phyloP scores from a whole-genome alignment of 1,139 yeast species.

The Chernovozyma sophiae-reginae region DNA sequence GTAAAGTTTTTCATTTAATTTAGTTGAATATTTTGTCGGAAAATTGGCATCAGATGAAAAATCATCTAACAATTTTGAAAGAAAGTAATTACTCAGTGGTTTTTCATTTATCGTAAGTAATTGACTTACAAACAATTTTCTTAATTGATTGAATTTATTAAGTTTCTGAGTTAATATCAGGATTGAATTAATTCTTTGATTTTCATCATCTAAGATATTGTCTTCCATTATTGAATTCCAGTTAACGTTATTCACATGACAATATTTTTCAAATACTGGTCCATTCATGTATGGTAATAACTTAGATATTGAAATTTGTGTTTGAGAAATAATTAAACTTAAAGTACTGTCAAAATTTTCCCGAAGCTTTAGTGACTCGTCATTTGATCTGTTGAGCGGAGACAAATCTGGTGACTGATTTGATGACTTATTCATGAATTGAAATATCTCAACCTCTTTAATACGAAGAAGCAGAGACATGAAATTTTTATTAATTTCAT shows the following conservation, averaged over 20 bases:
- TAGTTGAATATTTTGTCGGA: constrained; percentile 5
- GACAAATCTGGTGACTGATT: not conserved
- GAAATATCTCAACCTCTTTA: constrained; percentile 30
- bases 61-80: constrained; percentile 28
- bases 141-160: constrained; percentile 31
- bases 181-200: constrained; percentile 4
- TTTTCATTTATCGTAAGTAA: constrained; percentile 34
- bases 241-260: constrained; percentile 33
- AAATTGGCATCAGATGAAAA: constrained; percentile 16
- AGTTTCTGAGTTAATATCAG: constrained; percentile 15
- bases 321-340: constrained; percentile 25
- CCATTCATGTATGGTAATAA: constrained; percentile 37
- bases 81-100: constrained; percentile 28
- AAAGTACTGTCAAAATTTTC: constrained; percentile 14
- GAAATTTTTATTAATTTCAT: constrained; percentile 35
- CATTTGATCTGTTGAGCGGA: not conserved
- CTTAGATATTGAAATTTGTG: constrained; percentile 25
- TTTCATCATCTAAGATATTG: constrained; percentile 9
- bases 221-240: constrained; percentile 10
- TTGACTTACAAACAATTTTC: constrained; percentile 39
- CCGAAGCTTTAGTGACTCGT: not conserved
- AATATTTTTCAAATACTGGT: constrained; percentile 37
- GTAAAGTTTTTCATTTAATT: constrained; percentile 15
- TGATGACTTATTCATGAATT: constrained; percentile 12
- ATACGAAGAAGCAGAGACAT: constrained; percentile 28